Conservation (phyloP, 441 rosid genomes). For the Lepidium campestre region DNA sequence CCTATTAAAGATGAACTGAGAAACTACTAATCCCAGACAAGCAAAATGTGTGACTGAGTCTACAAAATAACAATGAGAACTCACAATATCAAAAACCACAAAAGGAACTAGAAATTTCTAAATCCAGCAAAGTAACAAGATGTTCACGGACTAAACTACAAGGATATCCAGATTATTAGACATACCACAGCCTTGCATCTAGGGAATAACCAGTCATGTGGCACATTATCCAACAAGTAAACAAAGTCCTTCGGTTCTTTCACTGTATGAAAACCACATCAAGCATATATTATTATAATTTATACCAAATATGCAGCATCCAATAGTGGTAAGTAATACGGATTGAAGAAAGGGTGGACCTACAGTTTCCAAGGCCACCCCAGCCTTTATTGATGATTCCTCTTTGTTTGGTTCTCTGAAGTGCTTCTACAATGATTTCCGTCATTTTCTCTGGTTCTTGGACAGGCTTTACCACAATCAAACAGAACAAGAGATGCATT, state of each 20-base stretch:
- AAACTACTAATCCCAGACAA: not conserved
- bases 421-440: constrained; percentile 72
- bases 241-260: constrained; percentile 73
- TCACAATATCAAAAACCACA: not conserved
- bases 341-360: constrained; percentile 22
- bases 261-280: constrained; percentile 48
- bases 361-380: constrained; percentile 96
- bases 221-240: constrained; percentile 79
- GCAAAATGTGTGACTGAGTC: not conserved
- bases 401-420: constrained; percentile 82
- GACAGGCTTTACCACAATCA: constrained; percentile 57
- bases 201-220: constrained; percentile 94
- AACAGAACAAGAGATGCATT: constrained; percentile 9
- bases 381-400: constrained; percentile 97
- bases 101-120: not conserved
- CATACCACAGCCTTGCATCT: constrained; percentile 98
- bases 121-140: not conserved
- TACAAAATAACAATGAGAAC: not conserved
- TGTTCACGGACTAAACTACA: not conserved
- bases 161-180: constrained; percentile 5
- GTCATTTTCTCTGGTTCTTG: constrained; percentile 93
- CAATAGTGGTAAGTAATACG: not conserved
- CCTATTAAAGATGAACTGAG: not conserved
- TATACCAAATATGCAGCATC: constrained; percentile 5
- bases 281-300: not conserved